A percentile compares a stretch with the other conserved stretches of the same genome.
phyloP scores from a whole-genome alignment of 805 yeast species.

The Spathaspora gorwiae region DNA sequence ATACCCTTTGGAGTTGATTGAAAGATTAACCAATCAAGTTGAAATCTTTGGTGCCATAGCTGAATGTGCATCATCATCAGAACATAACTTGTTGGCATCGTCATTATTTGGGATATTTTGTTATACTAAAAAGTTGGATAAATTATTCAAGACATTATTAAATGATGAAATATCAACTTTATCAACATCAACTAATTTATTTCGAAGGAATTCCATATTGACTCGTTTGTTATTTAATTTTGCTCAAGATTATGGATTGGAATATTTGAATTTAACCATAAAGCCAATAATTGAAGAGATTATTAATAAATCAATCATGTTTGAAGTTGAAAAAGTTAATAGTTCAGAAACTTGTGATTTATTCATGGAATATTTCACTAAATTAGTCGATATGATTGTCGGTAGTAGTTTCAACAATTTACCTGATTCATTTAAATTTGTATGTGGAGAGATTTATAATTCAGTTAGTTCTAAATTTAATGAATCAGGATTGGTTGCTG shows the following conservation, averaged over 20 bases:
- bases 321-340: conserved; percentile 60
- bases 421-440: conserved; percentile 68
- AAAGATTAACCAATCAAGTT: conserved; percentile 24
- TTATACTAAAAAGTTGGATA: conserved; percentile 29
- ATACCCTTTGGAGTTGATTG: conserved; percentile 22
- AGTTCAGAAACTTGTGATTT: conserved; percentile 28
- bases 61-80: conserved; percentile 59
- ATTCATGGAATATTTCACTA: conserved; percentile 54
- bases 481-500: conserved; percentile 58
- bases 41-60: conserved; percentile 48
- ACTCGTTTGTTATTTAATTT: conserved; percentile 70
- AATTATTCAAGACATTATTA: conserved; percentile 51
- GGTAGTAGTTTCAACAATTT: conserved; percentile 45
- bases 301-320: conserved; percentile 42
- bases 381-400: conserved; percentile 56
- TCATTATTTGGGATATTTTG: conserved; percentile 55
- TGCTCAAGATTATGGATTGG: conserved; percentile 62
- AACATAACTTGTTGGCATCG: conserved; percentile 66
- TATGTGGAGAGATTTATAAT: conserved; percentile 61
- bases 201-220: conserved; percentile 78
- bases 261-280: conserved; percentile 50
- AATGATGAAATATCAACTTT: conserved; percentile 59
- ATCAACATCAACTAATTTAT: conserved; percentile 62
- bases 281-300: conserved; percentile 55
- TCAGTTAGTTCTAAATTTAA: conserved; percentile 58